Evolutionary conservation across 2,329 filamentous ascomycete genomes (phyloP), one percentile per base, ranked within the genome.

Genomic region (Calonectria ilicicola): DNA sequence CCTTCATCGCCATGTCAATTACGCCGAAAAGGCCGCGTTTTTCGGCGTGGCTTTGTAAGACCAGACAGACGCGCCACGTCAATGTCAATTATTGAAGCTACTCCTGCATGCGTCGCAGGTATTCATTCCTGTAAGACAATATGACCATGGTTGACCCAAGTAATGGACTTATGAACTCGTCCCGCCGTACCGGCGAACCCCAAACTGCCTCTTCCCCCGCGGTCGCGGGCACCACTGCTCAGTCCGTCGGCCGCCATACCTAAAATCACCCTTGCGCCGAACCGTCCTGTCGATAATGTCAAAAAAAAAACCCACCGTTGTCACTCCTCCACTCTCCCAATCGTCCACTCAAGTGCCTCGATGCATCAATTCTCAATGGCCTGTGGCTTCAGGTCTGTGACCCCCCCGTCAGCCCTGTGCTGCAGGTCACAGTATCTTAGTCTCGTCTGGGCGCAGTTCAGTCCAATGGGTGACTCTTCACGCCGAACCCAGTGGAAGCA

Each of bases 381-480:
- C 64, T 49, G 44, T 64, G 56, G 65, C 58, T 68, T 49, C 60
- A 58, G 63, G 68, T 68, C 77, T 75, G 65, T 75, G 26, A 67
- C 71, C 76, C 72, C 78, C 78, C 56, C 70, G 75, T 79, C 78
- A 79, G 78, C 78, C 76, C 70, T 79, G 72, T 73, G 47, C 76
- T 79, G 76, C 78, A 79, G 78, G 76, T 79, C 74, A 79, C 69
- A 68, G 65, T 60, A 14, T 60, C 38, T 74, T 74, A 77, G 46
- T 70, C 64, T 73, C 67, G 53, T 14, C 21, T 23, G 38, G 53
- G 53, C 73, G 53, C 73, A 74, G 49, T 71, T 42, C 69, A 76
- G 71, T 62, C 78, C 76, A 77, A 80, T 79, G 23, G 65, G 67
- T 79, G 78, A 79, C 78, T 79, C 78, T 75, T 80, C 73, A 78